Base-by-base conservation (phyloP, 352 stramenopile species). In the Salisapilia sapeloensis region DNA sequence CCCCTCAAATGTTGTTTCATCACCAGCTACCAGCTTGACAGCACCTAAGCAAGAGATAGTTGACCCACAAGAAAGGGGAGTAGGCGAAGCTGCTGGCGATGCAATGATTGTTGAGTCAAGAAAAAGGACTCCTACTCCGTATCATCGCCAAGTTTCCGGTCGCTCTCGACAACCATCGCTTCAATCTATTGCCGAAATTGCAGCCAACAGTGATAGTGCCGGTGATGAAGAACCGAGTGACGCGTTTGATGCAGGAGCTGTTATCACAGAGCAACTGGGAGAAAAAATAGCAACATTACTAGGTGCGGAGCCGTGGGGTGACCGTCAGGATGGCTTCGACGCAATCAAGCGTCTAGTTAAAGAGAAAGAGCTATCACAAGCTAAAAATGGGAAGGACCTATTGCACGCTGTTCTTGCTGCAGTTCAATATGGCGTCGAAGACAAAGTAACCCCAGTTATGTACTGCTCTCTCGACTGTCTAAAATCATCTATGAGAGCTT, bases 401-500 rank as follows among this genome's bases (percentile, higher is more conserved):
- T 57, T 87, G n/a, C 78, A 58, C 27, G 72, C 72, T 6, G 52
- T 59, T 0, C 19, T 87, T 21, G 61, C 65, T 8, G 72, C 72
- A 11, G 50, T 82, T 18, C 65, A 83, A 16, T 70, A 63, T 28
- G 72, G 72, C 5, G 65, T 83, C 1, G 69, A 83, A 6, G 72
- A 85, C 40, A 65, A 64, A 14, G 69, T 87, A 0, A 63, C 63
- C 2, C 69, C 72, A 4, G 72, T 87, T 32, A 80, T 87, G 65
- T 87, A 76, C 50, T 87, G 72, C 26, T 55, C 69, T 10, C 51
- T 87, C n/a, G 65, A 87, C 20, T 83, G 65, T 26, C 47, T 87
- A 10, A 51, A 54, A 23, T 35, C 53, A 11, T 42, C 85, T n/a
- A 46, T 85, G 4, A 77, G 78, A 19, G 61, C 65, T 35, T 83